phyloP scores from a whole-genome alignment of 768 basidiomycete species.

The Pilatotrama ljubarskyi region DNA sequence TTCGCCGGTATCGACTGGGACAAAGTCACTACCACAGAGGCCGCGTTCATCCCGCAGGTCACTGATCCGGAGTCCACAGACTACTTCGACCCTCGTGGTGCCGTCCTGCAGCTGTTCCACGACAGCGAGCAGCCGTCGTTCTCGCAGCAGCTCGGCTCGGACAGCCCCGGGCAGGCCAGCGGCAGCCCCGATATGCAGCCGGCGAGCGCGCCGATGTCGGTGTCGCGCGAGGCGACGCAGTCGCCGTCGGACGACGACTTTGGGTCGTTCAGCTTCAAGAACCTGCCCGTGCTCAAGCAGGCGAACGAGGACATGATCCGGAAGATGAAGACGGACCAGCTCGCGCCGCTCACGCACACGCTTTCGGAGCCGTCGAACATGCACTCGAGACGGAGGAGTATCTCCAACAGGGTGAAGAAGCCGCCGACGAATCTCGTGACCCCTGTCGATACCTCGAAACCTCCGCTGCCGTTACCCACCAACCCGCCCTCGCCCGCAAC shows the following conservation, averaged over 20 bases:
- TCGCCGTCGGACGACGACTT: conserved; percentile 85
- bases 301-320: conserved; percentile 98
- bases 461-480: conserved; percentile 52
- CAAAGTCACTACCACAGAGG: conserved; percentile 82
- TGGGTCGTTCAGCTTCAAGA: conserved; percentile 98
- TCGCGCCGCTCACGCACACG: conserved; percentile 74
- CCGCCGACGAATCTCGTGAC: conserved; percentile 77
- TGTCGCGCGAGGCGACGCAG: conserved; percentile 40
- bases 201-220: conserved; percentile 36
- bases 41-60: conserved; percentile 93
- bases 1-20: conserved; percentile 93
- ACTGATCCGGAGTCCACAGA: conserved; percentile 98
- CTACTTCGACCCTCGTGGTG: conserved; percentile 97
- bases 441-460: conserved; percentile 46
- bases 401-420: conserved; percentile 77
- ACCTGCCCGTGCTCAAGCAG: conserved; percentile 92
- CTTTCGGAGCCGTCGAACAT: conserved; percentile 60
- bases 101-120: conserved; percentile 86
- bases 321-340: conserved; percentile 90
- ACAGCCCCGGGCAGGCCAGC: conserved; percentile 37
- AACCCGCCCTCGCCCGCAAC: conserved; percentile 91
- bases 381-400: conserved; percentile 71
- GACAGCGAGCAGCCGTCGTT: conserved; percentile 72
- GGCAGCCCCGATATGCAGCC: conserved; percentile 29
- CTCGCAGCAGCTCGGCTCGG: conserved; percentile 51